Conservation (phyloP, 305 asterid genomes). For the Fraxinus ornus region DNA sequence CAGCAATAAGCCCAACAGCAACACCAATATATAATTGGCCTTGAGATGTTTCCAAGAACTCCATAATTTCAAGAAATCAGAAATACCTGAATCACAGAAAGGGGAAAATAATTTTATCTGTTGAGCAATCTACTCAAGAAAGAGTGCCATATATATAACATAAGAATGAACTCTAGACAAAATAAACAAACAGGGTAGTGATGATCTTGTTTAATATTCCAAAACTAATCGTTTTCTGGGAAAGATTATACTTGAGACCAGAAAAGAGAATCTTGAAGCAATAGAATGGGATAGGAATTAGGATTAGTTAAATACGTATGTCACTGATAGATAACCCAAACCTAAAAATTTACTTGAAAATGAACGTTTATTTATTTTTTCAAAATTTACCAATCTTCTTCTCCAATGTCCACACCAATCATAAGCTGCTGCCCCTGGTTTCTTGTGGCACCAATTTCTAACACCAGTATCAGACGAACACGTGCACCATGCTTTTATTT, state of each 20-base stretch:
- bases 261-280: slow-evolving; percentile 20
- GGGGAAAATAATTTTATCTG: background rate
- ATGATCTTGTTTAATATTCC: background rate
- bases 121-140: slow-evolving; percentile 6
- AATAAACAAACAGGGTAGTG: background rate
- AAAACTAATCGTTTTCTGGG: background rate
- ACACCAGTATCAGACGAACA: background rate
- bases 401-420: background rate
- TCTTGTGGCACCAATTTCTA: background rate
- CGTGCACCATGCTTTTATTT: background rate
- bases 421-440: background rate
- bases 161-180: slow-evolving; percentile 11
- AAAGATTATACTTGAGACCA: slow-evolving; percentile 15
- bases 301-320: background rate
- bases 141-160: slow-evolving; percentile 6
- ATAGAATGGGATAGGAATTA: background rate
- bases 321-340: background rate
- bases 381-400: background rate
- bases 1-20: slow-evolving; percentile 53
- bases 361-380: background rate
- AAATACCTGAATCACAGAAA: slow-evolving; percentile 19
- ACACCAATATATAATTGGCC: slow-evolving; percentile 54
- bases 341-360: background rate
- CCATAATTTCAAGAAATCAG: slow-evolving; percentile 41
- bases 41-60: slow-evolving; percentile 55